phyloP scores from a whole-genome alignment of 495 filamentous ascomycete genomes.

The Penicillium lagena region DNA sequence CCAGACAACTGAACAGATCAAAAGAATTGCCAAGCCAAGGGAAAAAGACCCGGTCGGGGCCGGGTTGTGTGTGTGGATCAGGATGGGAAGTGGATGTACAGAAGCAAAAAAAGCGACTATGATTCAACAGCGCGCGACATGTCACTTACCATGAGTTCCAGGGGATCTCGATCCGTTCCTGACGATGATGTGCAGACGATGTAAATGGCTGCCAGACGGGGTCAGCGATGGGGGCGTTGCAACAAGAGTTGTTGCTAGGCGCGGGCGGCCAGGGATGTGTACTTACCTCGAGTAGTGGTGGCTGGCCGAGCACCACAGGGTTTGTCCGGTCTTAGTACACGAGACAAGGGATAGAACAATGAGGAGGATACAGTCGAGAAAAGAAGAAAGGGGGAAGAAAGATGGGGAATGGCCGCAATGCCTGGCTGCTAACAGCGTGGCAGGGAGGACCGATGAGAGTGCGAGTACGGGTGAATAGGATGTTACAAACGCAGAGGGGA shows the following conservation, averaged over 20 bases:
- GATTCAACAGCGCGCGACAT: slow-evolving; percentile 3
- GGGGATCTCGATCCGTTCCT: background rate
- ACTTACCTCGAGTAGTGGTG: slow-evolving; percentile 8
- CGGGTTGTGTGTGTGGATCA: slow-evolving; percentile 26
- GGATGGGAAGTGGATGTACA: slow-evolving; percentile 7
- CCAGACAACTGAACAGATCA: background rate
- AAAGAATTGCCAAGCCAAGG: slow-evolving; percentile 1
- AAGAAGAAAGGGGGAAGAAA: background rate
- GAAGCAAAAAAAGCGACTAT: background rate
- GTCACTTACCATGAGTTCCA: slow-evolving; percentile 14
- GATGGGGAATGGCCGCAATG: background rate
- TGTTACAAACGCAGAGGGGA: slow-evolving; percentile 6
- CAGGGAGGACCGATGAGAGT: slow-evolving; percentile 1
- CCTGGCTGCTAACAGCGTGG: background rate
- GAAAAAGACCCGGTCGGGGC: slow-evolving; percentile 24
- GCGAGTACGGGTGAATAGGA: slow-evolving; percentile 12
- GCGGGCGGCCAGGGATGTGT: slow-evolving; percentile 36
- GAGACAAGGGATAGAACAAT: slow-evolving; percentile 3
- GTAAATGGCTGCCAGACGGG: background rate
- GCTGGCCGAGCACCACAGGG: slow-evolving; percentile 1
- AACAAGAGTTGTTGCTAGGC: slow-evolving; percentile 10
- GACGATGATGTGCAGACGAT: background rate
- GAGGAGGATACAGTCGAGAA: background rate
- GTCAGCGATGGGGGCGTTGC: slow-evolving; percentile 3
- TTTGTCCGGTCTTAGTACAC: background rate